Percentiles rank a stretch among this genome's conserved stretches.
Conservation (phyloP, 2,329 filamentous ascomycete species). For the Aureobasidium sp. region DNA sequence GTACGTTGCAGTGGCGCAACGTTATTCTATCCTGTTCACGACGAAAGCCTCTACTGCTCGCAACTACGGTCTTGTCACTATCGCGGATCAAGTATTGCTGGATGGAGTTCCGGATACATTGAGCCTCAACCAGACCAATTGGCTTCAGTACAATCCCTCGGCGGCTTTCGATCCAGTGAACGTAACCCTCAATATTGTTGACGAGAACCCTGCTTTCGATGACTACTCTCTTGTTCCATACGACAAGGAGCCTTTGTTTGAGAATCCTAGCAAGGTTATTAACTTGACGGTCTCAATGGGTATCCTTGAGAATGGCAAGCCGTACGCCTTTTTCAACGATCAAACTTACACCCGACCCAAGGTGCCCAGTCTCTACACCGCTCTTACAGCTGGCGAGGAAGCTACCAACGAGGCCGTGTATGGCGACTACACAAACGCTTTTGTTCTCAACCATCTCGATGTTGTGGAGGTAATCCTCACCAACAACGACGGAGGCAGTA, state of each 20-base stretch:
- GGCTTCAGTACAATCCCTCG: conserved; percentile 45
- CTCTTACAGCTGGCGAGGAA: conserved; percentile 50
- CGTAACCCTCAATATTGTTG: conserved; percentile 42
- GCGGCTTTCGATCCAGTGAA: conserved; percentile 31
- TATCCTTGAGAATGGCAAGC: conserved; percentile 53
- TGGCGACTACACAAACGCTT: conserved; percentile 45
- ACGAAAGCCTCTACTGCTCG: conserved; percentile 46
- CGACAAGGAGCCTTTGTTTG: conserved; percentile 53
- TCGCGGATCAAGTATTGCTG: conserved; percentile 42
- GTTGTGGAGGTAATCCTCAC: conserved; percentile 71
- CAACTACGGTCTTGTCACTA: conserved; percentile 50
- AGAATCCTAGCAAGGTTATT: conserved; percentile 54
- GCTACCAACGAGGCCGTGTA: conserved; percentile 35
- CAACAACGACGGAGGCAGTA: conserved; percentile 51
- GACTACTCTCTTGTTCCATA: conserved; percentile 63
- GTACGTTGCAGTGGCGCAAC: conserved; percentile 60
- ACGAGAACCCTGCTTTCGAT: conserved; percentile 60
- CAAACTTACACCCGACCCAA: conserved; percentile 66
- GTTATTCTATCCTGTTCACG: conserved; percentile 58
- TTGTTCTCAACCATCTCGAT: conserved; percentile 57
- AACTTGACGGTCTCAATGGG: conserved; percentile 53
- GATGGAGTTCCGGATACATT: conserved; percentile 56
- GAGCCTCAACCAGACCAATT: conserved; percentile 53
- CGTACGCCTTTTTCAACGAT: conserved; percentile 53
- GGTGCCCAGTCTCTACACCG: conserved; percentile 73